Evolutionary conservation across 2,329 filamentous ascomycete genomes (phyloP).

Genomic region (Triangularia setosa): DNA sequence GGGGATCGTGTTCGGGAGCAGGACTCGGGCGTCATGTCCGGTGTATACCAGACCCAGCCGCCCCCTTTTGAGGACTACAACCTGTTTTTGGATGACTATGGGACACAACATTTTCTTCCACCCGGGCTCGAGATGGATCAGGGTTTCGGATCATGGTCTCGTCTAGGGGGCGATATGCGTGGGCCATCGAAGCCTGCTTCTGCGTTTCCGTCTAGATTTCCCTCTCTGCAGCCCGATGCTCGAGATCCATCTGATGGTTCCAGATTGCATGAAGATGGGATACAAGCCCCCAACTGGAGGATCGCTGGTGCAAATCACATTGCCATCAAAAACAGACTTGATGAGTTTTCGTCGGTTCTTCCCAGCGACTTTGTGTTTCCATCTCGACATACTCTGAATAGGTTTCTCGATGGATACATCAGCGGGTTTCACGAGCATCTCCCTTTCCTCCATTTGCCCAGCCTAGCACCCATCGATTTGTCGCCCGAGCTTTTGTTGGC

Average conservation of each 20-base stretch:
- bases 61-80: conserved; percentile 54
- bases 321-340: conserved; percentile 54
- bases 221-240: conserved; percentile 51
- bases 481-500: conserved; percentile 65
- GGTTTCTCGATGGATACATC: conserved; percentile 68
- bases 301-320: conserved; percentile 54
- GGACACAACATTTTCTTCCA: conserved; percentile 52
- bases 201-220: conserved; percentile 52
- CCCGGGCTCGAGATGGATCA: conserved; percentile 53
- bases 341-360: conserved; percentile 58
- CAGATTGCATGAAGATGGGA: conserved; percentile 40
- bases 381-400: conserved; percentile 62
- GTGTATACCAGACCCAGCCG: conserved; percentile 38
- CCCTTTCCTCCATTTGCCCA: conserved; percentile 64
- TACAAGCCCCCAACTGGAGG: conserved; percentile 38
- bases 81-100: conserved; percentile 56
- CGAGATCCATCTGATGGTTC: conserved; percentile 41
- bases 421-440: conserved; percentile 60
- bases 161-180: conserved; percentile 38
- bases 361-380: conserved; percentile 63
- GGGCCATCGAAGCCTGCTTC: conserved; percentile 45
- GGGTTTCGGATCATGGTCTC: conserved; percentile 49
- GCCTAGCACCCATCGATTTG: conserved; percentile 59
- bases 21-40: conserved; percentile 40
- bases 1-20: conserved; percentile 45